Evolutionary conservation across 257 asterid species (phyloP), one percentile per base, ranked within the genome.

Genomic region (Prunella vulgaris): DNA sequence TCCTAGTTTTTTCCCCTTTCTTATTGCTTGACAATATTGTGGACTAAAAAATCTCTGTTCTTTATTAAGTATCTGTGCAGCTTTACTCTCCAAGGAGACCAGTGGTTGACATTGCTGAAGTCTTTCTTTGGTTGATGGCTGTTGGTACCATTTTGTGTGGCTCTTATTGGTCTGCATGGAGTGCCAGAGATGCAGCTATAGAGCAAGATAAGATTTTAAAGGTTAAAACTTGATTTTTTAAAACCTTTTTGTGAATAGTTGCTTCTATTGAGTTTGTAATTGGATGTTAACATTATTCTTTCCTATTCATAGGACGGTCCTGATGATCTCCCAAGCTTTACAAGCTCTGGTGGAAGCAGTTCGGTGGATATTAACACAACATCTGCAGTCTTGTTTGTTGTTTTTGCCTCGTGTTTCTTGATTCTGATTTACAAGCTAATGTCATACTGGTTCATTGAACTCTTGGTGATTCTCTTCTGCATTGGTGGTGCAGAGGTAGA

Each of bases 91-190:
- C 98, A 17, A 69, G 60, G 74, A 80, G 98, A 68, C 96, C 98
- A 0, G 85, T 86, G 49, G 88, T 92, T 62, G 98, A 92, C 81
- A 82, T 90, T 48, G 98, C 98, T 20, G 98, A 92, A 78, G 96
- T 90, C 61, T 90, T 92, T 79, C 88, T 92, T 49, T 92, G 98
- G 98, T 68, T 92, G 72, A 88, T 90, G 95, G 97, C 96, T 14
- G 95, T 92, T 49, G 90, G 95, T 37, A 92, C 98, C 22, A 88
- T 92, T 77, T 71, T 88, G 62, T 90, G 97, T 72, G 90, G 96
- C 44, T 92, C 97, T 60, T 92, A 88, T 56, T 92, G 97, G 98
- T 90, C 96, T 69, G 98, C 96, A 37, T 86, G 96, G 96, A 88
- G 90, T 78, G 91, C 82, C 71, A 78, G 87, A 82, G 97, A 88